These are phyloP conservation scores for Azolla pinnata DNA, from an alignment of 75 land plant species.

Conservation along the genomic window DNA sequence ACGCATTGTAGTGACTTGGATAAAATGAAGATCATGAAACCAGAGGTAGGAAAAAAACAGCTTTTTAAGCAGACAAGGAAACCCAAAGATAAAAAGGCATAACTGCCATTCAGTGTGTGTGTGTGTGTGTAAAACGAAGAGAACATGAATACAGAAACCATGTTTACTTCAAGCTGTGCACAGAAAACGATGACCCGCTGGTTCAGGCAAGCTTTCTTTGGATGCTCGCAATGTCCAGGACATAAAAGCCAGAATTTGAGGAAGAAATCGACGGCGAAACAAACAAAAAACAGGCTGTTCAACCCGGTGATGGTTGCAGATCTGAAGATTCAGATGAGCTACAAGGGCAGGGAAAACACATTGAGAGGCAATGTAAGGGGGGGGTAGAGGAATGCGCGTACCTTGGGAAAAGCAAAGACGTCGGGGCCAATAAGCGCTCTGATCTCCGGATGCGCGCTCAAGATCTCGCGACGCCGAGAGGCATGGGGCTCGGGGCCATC, in stretches of 20 bases:
- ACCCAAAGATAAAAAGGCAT: too few relatives aligned
- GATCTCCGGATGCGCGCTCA: constrained; percentile 76
- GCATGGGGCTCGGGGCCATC: constrained; percentile 93
- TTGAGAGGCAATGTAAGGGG: background rate
- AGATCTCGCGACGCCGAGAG: constrained; percentile 52
- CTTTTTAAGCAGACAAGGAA: too few relatives aligned
- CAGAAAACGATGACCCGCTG: too few relatives aligned
- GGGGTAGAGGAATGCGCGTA: constrained; percentile 3
- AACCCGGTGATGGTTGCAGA: background rate
- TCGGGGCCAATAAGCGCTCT: constrained; percentile 88
- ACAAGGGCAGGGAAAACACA: background rate
- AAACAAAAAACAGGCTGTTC: background rate
- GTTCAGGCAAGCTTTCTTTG: background rate
- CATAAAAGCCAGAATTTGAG: background rate
- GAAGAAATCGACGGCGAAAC: background rate
- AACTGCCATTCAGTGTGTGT: too few relatives aligned
- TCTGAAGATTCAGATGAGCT: background rate
- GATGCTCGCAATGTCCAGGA: background rate
- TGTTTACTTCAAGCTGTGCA: too few relatives aligned
- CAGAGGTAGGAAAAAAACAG: too few relatives aligned
- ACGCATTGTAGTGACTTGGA: too few relatives aligned
- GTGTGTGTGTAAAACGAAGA: too few relatives aligned
- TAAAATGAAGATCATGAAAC: too few relatives aligned
- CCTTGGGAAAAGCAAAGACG: constrained; percentile 67
- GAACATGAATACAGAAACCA: too few relatives aligned